Percentiles rank a stretch among this genome's conserved stretches.
These are phyloP conservation scores for Stephanodiscus triporus DNA, from an alignment of 108 stramenopile species.

Conservation along the genomic window DNA sequence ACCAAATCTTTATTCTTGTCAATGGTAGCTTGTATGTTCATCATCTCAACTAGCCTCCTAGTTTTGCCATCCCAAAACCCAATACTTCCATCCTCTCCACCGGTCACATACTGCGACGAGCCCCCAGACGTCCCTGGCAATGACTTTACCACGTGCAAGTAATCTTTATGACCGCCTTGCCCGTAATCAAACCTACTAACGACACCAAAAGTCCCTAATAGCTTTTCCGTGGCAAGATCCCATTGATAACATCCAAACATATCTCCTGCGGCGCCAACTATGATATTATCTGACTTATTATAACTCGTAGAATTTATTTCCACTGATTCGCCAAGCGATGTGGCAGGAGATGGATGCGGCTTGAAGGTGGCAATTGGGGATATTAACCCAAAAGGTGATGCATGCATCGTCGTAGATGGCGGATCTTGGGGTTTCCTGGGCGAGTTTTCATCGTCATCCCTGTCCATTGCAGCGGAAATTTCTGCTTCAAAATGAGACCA, in stretches of 20 bases:
- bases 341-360: conserved; percentile 48
- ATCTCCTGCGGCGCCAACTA: conserved; percentile 61
- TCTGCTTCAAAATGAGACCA: conserved; percentile 45
- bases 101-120: conserved; percentile 37
- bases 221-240: conserved; percentile 48
- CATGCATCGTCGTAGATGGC: not conserved
- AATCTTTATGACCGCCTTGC: conserved; percentile 37
- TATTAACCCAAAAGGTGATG: conserved; percentile 7
- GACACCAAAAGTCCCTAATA: conserved; percentile 52
- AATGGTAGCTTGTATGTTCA: conserved; percentile 41
- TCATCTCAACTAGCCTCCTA: conserved; percentile 49
- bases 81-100: conserved; percentile 60
- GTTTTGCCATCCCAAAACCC: conserved; percentile 56
- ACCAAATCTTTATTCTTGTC: conserved; percentile 43
- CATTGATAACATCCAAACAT: conserved; percentile 65
- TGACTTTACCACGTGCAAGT: conserved; percentile 51
- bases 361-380: conserved; percentile 32
- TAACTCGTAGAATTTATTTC: conserved; percentile 50
- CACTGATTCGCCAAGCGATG: conserved; percentile 26
- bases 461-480: conserved; percentile 8
- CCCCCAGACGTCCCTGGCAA: conserved; percentile 8
- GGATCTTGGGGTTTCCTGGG: not conserved
- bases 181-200: conserved; percentile 3
- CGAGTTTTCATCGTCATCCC: not conserved
- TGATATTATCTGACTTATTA: conserved; percentile 11